Base-by-base conservation (phyloP, 73 alveolate species). In the Tetrahymena borealis region DNA sequence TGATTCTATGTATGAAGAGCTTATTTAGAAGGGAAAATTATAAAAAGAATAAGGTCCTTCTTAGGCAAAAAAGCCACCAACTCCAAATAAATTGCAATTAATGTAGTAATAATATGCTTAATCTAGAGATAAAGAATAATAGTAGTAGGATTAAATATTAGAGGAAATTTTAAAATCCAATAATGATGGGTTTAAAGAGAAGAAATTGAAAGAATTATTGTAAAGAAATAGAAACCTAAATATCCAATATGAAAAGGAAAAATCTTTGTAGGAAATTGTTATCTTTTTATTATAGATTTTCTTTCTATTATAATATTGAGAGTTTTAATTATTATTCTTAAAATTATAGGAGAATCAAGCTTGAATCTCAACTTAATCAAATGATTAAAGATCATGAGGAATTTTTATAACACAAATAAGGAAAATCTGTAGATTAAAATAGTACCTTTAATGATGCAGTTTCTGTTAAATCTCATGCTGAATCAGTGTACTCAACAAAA, bases 121-220 rank as follows among this genome's bases (percentile, higher is more conserved):
- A n/a, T 60, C 85, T 15, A 60, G 85, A n/a, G 85, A 60, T 9
- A 60, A 60, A 60, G 85, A 60, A 60, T 24, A 60, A n/a, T 28
- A 60, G 28, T 24, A 60, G 10, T n/a, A 60, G 28, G 85, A 60
- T 60, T 32, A 60, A n/a, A 13, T 60, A 5, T 9, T 60, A 60
- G 95, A 93, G 33, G 95, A 93, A 32, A 90, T 93, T 33, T 79
- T 93, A 40, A 79, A 93, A 33, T 93, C 95, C 37, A 93, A 93
- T 41, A 93, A 93, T 93, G 95, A 93, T 79, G 40, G 91, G 2
- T 37, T 93, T 32, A 93, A 93, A 90, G 95, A 93, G 35, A 85
- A 90, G 40, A 93, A 93, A 39, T 18, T 93, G 20, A 39, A 92
- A 41, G 95, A 93, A 39, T 77, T 93, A 33, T 91, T 85, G 10